These are phyloP conservation scores for Dimocarpus longan DNA, from an alignment of 345 rosid genomes.

Conservation along the genomic window DNA sequence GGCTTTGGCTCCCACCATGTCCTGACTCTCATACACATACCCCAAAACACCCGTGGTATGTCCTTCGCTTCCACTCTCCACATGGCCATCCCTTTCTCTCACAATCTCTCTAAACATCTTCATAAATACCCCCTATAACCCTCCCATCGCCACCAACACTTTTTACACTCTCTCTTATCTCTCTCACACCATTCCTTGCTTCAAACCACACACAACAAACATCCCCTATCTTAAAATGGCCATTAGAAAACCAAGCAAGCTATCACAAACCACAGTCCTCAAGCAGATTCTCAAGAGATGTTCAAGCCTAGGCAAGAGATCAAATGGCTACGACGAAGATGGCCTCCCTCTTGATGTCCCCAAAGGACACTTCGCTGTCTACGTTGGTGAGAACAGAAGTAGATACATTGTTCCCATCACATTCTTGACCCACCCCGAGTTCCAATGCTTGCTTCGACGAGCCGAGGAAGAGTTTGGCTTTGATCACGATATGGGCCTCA, in stretches of 20 bases:
- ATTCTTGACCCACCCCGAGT: conserved; percentile 72
- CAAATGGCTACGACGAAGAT: conserved; percentile 41
- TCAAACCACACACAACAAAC: background rate
- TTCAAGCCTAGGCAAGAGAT: conserved; percentile 77
- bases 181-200: conserved; percentile 8
- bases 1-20: conserved; percentile 64
- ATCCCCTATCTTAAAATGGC: conserved; percentile 46
- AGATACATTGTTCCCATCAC: conserved; percentile 90
- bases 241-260: conserved; percentile 56
- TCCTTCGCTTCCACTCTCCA: conserved; percentile 29
- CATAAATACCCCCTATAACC: conserved; percentile 44
- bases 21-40: conserved; percentile 47
- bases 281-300: conserved; percentile 80
- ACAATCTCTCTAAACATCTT: conserved; percentile 12
- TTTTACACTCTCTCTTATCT: conserved; percentile 7
- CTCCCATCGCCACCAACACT: conserved; percentile 24
- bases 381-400: conserved; percentile 78
- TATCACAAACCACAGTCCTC: conserved; percentile 64
- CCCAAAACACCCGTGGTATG: conserved; percentile 46
- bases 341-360: conserved; percentile 86
- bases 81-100: conserved; percentile 27
- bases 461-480: conserved; percentile 99
- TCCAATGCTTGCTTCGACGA: conserved; percentile 68
- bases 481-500: conserved; percentile 86
- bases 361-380: conserved; percentile 91